Evolutionary conservation across 2,329 filamentous ascomycete genomes (phyloP).

Genomic region (Seiridium cupressi): DNA sequence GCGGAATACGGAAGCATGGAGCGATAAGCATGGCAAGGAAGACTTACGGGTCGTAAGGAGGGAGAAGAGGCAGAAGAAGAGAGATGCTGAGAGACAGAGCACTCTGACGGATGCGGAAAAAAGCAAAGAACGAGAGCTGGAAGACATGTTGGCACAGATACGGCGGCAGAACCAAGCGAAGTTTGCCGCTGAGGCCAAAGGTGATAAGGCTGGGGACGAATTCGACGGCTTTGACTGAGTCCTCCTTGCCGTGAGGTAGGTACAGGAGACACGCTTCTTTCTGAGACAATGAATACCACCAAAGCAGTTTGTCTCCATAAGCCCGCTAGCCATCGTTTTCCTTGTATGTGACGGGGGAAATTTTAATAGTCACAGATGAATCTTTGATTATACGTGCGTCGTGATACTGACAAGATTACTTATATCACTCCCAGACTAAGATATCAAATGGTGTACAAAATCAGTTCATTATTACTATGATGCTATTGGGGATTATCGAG

Average conservation of each 20-base stretch:
- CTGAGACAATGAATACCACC: no score
- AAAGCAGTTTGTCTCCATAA: no score
- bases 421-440: no score
- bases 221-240: constrained; percentile 58
- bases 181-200: constrained; percentile 26
- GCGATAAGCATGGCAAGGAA: constrained; percentile 65
- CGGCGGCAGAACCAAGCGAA: constrained; percentile 53
- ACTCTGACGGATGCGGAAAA: constrained; percentile 72
- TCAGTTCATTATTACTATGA: background rate
- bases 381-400: background rate
- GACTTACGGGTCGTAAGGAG: constrained; percentile 59
- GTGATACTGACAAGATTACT: background rate
- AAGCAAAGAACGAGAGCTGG: constrained; percentile 59
- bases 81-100: constrained; percentile 60
- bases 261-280: no score
- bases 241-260: background rate
- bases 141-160: constrained; percentile 64
- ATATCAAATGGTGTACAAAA: background rate
- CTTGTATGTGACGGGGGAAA: no score
- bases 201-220: constrained; percentile 38
- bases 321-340: no score
- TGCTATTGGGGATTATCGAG: background rate
- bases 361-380: background rate
- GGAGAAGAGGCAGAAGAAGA: constrained; percentile 63
- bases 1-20: constrained; percentile 70